These are phyloP conservation scores for Stagonosporopsis cucurbitacearum DNA, from an alignment of 2,329 filamentous ascomycete species.

Conservation along the genomic window DNA sequence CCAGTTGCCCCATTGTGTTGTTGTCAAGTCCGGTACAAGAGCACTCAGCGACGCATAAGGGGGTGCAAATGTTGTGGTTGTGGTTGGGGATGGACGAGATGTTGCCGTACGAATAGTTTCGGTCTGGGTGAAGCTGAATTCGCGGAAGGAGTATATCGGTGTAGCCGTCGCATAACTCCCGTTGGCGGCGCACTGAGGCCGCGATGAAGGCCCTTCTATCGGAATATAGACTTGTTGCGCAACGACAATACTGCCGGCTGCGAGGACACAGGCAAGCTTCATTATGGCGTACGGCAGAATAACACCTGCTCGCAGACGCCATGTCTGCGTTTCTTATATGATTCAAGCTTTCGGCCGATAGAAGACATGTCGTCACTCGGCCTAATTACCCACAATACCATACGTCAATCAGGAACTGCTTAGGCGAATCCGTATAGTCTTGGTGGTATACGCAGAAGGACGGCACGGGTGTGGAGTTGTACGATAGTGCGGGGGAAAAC, in stretches of 20 bases:
- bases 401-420: neutral
- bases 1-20: slow-evolving; percentile 54
- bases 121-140: slow-evolving; percentile 49
- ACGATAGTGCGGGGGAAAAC: slow-evolving; percentile 7
- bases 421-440: neutral
- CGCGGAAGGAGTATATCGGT: slow-evolving; percentile 40
- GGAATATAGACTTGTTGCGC: slow-evolving; percentile 49
- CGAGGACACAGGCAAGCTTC: slow-evolving; percentile 22
- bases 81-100: slow-evolving; percentile 40
- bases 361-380: slow-evolving; percentile 7
- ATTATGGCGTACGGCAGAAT: slow-evolving; percentile 5
- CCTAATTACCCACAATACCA: neutral
- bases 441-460: neutral
- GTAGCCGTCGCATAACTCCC: slow-evolving; percentile 33
- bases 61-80: slow-evolving; percentile 46
- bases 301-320: neutral
- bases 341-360: neutral
- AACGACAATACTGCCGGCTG: slow-evolving; percentile 13
- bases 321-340: slow-evolving; percentile 1
- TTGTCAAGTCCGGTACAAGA: slow-evolving; percentile 46
- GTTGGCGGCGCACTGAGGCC: slow-evolving; percentile 38
- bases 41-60: slow-evolving; percentile 45
- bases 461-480: neutral
- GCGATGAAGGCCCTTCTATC: slow-evolving; percentile 34
- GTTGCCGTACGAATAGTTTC: slow-evolving; percentile 51